phyloP scores from a whole-genome alignment of 352 stramenopile genomes.

The Globisporangium parvum region DNA sequence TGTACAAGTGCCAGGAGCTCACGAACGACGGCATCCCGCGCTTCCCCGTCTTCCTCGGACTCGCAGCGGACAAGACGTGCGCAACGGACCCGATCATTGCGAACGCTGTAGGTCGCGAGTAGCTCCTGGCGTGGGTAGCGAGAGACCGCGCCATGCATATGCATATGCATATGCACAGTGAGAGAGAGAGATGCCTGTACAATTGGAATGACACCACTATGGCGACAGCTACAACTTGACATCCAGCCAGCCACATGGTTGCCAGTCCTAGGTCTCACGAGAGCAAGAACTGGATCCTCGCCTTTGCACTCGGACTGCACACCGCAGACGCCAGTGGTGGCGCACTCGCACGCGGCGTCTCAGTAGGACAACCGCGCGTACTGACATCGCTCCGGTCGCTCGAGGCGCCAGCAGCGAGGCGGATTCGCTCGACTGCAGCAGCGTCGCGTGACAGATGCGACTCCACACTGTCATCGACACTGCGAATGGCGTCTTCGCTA shows the following conservation, averaged over 20 bases:
- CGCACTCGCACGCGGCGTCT: too few species aligned
- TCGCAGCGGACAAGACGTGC: slow-evolving; percentile 47
- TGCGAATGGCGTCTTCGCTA: too few species aligned
- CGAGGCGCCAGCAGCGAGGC: too few species aligned
- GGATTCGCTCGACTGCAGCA: neutral
- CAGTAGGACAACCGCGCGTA: too few species aligned
- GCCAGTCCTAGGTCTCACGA: too few species aligned
- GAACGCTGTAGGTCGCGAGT: slow-evolving; percentile 20
- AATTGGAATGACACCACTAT: neutral
- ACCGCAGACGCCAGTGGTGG: too few species aligned
- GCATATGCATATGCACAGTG: neutral
- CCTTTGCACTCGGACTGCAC: slow-evolving; percentile 1
- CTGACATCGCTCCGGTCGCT: too few species aligned
- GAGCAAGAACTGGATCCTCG: slow-evolving; percentile 1
- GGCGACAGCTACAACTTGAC: too few species aligned
- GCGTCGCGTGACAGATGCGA: neutral
- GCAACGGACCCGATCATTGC: slow-evolving; percentile 43
- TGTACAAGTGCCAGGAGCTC: slow-evolving; percentile 80
- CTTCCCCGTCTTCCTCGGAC: slow-evolving; percentile 64
- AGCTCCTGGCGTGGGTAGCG: neutral
- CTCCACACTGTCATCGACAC: too few species aligned
- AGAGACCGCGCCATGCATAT: neutral
- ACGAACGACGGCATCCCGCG: slow-evolving; percentile 61
- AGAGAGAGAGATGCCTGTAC: neutral
- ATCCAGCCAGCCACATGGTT: too few species aligned